Conservation (phyloP, 768 basidiomycete species). For the Vishniacozyma victoriae region DNA sequence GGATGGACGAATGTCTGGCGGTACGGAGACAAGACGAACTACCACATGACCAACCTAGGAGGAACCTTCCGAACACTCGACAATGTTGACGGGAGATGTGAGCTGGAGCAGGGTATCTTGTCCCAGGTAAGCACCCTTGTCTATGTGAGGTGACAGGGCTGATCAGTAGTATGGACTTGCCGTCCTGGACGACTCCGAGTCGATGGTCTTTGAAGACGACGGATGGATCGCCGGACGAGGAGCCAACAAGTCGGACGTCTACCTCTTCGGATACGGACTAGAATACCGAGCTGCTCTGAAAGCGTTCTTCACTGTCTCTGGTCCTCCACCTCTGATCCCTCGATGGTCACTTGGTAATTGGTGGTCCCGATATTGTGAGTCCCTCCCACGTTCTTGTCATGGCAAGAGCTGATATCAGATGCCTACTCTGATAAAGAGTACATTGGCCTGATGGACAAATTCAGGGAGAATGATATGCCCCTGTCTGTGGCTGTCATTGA, state of each 20-base stretch:
- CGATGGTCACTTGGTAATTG: slow-evolving; percentile 30
- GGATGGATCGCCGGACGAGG: slow-evolving; percentile 16
- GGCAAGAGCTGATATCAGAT: not conserved
- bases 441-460: slow-evolving; percentile 23
- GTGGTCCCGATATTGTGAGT: slow-evolving; percentile 29
- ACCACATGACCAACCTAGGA: too few relatives aligned
- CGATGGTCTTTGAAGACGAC: slow-evolving; percentile 19
- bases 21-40: too few relatives aligned
- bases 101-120: slow-evolving; percentile 21
- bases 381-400: not conserved
- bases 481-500: slow-evolving; percentile 27
- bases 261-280: slow-evolving; percentile 25
- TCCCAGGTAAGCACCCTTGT: slow-evolving; percentile 16
- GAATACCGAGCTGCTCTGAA: slow-evolving; percentile 21
- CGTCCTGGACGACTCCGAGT: slow-evolving; percentile 19
- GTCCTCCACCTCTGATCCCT: slow-evolving; percentile 17
- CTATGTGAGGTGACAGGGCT: not conserved
- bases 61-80: slow-evolving; percentile 30
- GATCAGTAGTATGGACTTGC: slow-evolving; percentile 12
- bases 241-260: slow-evolving; percentile 11
- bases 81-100: slow-evolving; percentile 15
- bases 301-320: slow-evolving; percentile 19
- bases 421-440: slow-evolving; percentile 22
- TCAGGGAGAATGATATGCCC: slow-evolving; percentile 24
- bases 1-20: too few relatives aligned